Conservation (phyloP, 2,329 filamentous ascomycete genomes). For the Paraphaeosphaeria sporulosa region DNA sequence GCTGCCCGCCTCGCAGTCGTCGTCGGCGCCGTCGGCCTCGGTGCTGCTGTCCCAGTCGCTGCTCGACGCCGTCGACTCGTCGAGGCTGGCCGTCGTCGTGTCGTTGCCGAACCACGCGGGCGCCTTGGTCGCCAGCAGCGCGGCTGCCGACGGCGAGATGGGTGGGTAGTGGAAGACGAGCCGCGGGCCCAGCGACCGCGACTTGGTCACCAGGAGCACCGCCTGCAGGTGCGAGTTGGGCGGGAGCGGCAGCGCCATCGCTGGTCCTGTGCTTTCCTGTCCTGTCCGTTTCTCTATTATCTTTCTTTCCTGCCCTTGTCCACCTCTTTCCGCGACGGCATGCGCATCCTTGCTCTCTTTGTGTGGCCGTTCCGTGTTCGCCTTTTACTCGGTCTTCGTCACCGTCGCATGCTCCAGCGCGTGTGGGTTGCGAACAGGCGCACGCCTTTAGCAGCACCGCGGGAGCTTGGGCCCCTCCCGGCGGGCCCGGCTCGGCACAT, state of each 20-base stretch:
- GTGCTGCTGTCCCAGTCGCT: slow-evolving; percentile 50
- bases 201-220: slow-evolving; percentile 51
- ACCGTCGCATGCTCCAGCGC: neutral
- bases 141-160: slow-evolving; percentile 46
- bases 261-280: too few relatives aligned
- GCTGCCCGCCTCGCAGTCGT: slow-evolving; percentile 44
- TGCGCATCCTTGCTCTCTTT: neutral
- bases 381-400: neutral
- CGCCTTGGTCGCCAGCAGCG: slow-evolving; percentile 41
- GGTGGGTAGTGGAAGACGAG: slow-evolving; percentile 54
- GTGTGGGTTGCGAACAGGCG: neutral
- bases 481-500: neutral
- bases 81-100: slow-evolving; percentile 45
- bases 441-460: too few relatives aligned
- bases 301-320: too few relatives aligned
- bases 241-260: slow-evolving; percentile 43
- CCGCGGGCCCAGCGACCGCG: slow-evolving; percentile 47
- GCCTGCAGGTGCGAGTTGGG: slow-evolving; percentile 49
- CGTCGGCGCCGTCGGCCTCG: slow-evolving; percentile 42
- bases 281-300: too few relatives aligned
- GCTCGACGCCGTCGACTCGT: slow-evolving; percentile 41
- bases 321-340: neutral
- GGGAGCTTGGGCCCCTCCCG: neutral
- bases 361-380: neutral
- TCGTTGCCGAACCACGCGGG: slow-evolving; percentile 49